Conservation (phyloP, 2,329 filamentous ascomycete species). For the Ceratocystis cacaofunesta region DNA sequence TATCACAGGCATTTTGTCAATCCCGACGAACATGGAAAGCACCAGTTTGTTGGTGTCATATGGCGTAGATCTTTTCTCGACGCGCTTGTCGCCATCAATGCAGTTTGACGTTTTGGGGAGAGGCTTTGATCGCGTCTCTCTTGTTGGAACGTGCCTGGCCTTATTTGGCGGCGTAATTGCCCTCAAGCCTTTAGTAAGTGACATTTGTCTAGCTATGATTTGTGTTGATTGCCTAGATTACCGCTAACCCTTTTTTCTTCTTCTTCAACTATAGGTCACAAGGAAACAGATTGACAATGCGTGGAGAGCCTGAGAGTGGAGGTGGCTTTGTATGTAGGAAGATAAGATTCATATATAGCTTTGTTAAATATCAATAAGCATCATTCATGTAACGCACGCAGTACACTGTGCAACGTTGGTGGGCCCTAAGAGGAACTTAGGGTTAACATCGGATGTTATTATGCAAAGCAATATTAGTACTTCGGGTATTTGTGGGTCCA, state of each 20-base stretch:
- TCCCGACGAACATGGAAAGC: slow-evolving; percentile 73
- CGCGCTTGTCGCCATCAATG: slow-evolving; percentile 70
- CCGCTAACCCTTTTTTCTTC: slow-evolving; percentile 23
- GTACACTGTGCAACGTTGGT: neutral
- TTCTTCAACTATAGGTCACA: slow-evolving; percentile 30
- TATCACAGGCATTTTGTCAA: slow-evolving; percentile 55
- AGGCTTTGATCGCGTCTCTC: slow-evolving; percentile 79
- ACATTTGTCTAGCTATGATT: neutral
- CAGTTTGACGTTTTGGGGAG: slow-evolving; percentile 87
- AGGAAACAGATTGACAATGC: slow-evolving; percentile 54
- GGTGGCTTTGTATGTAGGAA: neutral
- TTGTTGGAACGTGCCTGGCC: slow-evolving; percentile 70
- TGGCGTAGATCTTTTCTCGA: slow-evolving; percentile 78
- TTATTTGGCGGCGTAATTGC: slow-evolving; percentile 61
- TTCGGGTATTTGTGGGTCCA: too few species aligned
- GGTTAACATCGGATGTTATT: neutral
- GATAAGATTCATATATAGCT: neutral
- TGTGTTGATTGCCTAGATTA: neutral
- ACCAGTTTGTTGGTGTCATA: slow-evolving; percentile 82
- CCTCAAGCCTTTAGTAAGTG: slow-evolving; percentile 69
- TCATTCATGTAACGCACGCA: neutral
- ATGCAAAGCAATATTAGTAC: too few species aligned
- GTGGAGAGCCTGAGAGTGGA: slow-evolving; percentile 33
- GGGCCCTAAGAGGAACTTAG: neutral
- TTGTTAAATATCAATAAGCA: neutral